A percentile compares a stretch with the other conserved stretches of the same genome.
These are phyloP conservation scores for Fusarium newnesense DNA, from an alignment of 2,329 filamentous ascomycete genomes.

Conservation along the genomic window DNA sequence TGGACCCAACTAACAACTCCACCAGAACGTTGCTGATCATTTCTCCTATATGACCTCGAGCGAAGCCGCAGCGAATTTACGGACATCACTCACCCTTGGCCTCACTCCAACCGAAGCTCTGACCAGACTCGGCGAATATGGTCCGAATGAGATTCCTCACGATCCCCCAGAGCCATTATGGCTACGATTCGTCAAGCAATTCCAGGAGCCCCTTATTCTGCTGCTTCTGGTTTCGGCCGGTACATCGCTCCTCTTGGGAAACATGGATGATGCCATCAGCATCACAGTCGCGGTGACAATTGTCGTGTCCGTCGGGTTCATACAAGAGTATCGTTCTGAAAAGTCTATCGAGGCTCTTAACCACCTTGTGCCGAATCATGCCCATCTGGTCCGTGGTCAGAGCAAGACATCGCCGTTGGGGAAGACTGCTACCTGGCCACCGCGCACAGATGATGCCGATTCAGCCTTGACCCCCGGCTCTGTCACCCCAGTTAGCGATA, in stretches of 20 bases:
- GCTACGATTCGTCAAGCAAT: constrained; percentile 95
- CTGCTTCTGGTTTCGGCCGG: constrained; percentile 89
- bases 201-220: constrained; percentile 93
- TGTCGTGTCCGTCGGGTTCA: constrained; percentile 93
- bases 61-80: constrained; percentile 80
- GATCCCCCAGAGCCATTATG: constrained; percentile 94
- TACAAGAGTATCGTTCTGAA: constrained; percentile 97
- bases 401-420: constrained; percentile 46
- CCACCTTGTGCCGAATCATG: constrained; percentile 92
- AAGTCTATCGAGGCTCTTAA: constrained; percentile 96
- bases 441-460: constrained; percentile 57
- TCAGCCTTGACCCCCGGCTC: constrained; percentile 56
- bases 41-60: constrained; percentile 76
- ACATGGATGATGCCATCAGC: constrained; percentile 93
- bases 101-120: constrained; percentile 84
- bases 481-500: constrained; percentile 69
- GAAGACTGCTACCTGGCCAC: constrained; percentile 61
- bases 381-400: constrained; percentile 84
- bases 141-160: constrained; percentile 93
- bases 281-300: constrained; percentile 97
- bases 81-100: constrained; percentile 85
- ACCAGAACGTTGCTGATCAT: constrained; percentile 66
- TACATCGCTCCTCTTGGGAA: constrained; percentile 90
- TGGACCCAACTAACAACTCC: constrained; percentile 25
- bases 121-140: constrained; percentile 80